Evolutionary conservation across 805 yeast genomes (phyloP), one percentile per base, ranked within the genome.

Genomic region (Candida tallmaniae): DNA sequence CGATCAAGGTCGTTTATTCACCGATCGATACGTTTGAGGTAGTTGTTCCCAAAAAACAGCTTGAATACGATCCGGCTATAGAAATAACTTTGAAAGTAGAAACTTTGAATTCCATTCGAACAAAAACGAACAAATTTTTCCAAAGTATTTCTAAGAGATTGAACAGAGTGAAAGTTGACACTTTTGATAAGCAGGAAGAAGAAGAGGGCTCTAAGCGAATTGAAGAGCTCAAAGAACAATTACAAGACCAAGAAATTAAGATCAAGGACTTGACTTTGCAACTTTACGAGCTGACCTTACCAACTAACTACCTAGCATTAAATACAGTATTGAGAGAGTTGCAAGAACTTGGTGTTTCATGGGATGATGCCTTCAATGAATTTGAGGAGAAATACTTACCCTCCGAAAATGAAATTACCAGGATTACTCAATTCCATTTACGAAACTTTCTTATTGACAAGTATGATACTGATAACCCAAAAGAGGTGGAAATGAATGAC

Each of bases 321-420:
- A 93, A 94, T 50, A 61, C 74, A 0, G 73, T 83, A 2, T 59
- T 88, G 18, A 65, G 90, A 46, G 73, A 73, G 23, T 66, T 90
- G 12, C 96, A 90, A 50, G 88, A 83, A 37, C 61, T 80, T 19
- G 89, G 95, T 3, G 88, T 86, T 15, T 74, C 68, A 26, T 93
- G 97, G 97, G 96, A 90, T 57, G 48, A 59, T 15, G 95, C 82
- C 38, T 88, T 93, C 48, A 71, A 76, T 23, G 83, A 76, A 6
- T 90, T 93, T 60, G 97, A 85, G 40, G 71, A 72, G 28, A 70
- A 70, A 14, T 93, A 74, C 51, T 70, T 90, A 40, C 97, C 97
- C 1, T 78, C 95, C 6, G 97, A 93, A 55, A 85, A 81, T 49
- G 98, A 93, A 68, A 84, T 93, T 45, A 80, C 95, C 4, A 71